These are phyloP conservation scores for Aureobasidium lini DNA, from an alignment of 2,329 filamentous ascomycete genomes.

Conservation along the genomic window DNA sequence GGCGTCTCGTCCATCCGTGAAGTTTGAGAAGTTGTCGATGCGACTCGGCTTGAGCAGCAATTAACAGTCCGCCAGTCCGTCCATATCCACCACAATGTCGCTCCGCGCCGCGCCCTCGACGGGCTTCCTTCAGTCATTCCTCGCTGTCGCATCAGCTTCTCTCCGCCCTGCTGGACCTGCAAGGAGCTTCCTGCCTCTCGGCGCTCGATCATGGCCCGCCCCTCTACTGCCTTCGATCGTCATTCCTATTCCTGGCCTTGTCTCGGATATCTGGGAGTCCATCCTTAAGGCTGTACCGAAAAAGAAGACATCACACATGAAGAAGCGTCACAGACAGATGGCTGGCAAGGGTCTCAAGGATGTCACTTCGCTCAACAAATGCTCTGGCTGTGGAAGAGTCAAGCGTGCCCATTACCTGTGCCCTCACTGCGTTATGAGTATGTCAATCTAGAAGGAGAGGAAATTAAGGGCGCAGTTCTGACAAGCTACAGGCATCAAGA, in stretches of 20 bases:
- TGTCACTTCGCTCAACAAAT: conserved; percentile 77
- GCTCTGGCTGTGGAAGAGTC: conserved; percentile 75
- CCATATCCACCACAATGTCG: conserved; percentile 27
- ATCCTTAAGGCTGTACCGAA: conserved; percentile 90
- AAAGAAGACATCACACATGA: conserved; percentile 97
- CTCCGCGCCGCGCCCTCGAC: conserved; percentile 31
- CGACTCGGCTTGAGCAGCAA: neutral
- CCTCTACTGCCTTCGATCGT: conserved; percentile 50
- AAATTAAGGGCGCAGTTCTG: neutral
- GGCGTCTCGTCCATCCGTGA: neutral
- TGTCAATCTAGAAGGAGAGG: conserved; percentile 25
- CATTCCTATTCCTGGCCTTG: conserved; percentile 59
- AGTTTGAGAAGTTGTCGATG: conserved; percentile 8
- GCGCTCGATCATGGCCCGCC: conserved; percentile 37
- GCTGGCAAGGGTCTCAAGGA: conserved; percentile 93
- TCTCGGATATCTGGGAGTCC: conserved; percentile 85
- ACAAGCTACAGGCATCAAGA: conserved; percentile 23
- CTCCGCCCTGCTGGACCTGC: conserved; percentile 33
- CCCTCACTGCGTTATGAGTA: conserved; percentile 78
- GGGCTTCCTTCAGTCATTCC: conserved; percentile 43
- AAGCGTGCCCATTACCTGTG: conserved; percentile 89
- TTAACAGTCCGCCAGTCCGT: neutral
- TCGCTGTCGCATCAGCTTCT: conserved; percentile 43
- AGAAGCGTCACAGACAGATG: conserved; percentile 88
- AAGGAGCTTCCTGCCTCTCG: conserved; percentile 38